These are phyloP conservation scores for Arctium minus DNA, from an alignment of 129 eudicot species.

Conservation along the genomic window DNA sequence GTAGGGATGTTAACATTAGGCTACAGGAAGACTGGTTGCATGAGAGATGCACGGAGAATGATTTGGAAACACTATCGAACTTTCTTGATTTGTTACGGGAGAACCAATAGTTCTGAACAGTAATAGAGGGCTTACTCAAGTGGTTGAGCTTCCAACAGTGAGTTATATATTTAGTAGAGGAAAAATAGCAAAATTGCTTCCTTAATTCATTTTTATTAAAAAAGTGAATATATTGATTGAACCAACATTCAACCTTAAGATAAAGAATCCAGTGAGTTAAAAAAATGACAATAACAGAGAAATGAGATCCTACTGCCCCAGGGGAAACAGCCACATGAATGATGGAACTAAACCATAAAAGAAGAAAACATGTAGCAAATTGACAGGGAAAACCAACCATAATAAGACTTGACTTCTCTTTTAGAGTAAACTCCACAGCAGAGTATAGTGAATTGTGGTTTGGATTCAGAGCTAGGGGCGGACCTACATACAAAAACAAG, in stretches of 20 bases:
- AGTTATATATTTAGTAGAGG: neutral
- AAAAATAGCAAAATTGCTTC: neutral
- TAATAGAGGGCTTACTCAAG: neutral
- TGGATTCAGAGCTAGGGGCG: too few relatives aligned
- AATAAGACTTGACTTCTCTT: too few relatives aligned
- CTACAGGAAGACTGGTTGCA: slow-evolving; percentile 76
- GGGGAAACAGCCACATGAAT: neutral
- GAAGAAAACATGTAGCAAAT: neutral
- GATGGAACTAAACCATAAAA: neutral
- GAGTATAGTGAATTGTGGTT: too few relatives aligned
- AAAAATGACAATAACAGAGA: neutral
- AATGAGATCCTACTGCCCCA: too few relatives aligned
- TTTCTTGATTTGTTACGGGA: slow-evolving; percentile 36
- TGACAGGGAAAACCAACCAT: neutral
- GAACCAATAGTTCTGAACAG: slow-evolving; percentile 21
- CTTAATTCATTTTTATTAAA: neutral
- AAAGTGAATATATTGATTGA: neutral
- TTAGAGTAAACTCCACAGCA: too few relatives aligned
- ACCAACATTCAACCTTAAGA: neutral
- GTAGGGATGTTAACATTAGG: slow-evolving; percentile 65
- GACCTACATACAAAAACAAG: too few relatives aligned
- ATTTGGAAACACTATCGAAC: slow-evolving; percentile 43
- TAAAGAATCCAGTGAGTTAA: neutral
- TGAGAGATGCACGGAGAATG: slow-evolving; percentile 53
- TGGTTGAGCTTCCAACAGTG: slow-evolving; percentile 16